phyloP scores from a whole-genome alignment of 331 rosid species.

The Malus hybrid region DNA sequence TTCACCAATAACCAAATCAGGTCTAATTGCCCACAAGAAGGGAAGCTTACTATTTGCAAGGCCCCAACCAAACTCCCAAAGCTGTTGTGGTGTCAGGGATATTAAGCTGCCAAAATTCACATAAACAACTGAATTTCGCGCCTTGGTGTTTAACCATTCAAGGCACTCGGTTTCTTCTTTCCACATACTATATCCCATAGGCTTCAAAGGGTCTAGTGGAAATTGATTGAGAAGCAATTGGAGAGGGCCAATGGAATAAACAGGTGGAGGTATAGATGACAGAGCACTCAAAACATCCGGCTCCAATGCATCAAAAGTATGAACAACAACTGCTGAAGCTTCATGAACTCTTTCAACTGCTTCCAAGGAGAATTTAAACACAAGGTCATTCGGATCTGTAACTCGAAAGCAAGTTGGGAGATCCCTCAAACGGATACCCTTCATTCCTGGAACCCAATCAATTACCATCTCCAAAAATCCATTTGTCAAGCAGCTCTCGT shows the following conservation, averaged over 20 bases:
- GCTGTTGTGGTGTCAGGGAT: neutral
- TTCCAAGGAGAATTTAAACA: neutral
- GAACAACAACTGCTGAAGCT: neutral
- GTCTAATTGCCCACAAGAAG: constrained; percentile 12
- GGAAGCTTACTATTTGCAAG: constrained; percentile 12
- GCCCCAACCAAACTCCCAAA: constrained; percentile 22
- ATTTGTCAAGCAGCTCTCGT: neutral
- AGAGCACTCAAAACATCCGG: neutral
- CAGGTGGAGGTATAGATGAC: neutral
- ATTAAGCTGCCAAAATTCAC: constrained; percentile 20
- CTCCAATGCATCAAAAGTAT: constrained; percentile 17
- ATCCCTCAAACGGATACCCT: neutral
- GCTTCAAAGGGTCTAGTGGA: neutral
- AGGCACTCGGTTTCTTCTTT: constrained; percentile 12
- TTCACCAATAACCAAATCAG: constrained; percentile 9
- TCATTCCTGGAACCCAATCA: constrained; percentile 2
- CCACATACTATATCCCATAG: constrained; percentile 11
- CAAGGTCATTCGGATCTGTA: neutral
- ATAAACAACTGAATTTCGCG: constrained; percentile 4
- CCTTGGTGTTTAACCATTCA: neutral
- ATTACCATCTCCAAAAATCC: neutral
- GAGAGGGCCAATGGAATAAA: constrained; percentile 15
- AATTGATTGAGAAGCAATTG: neutral
- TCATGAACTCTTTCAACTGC: neutral
- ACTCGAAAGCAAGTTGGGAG: neutral